Percentiles rank a stretch among this genome's conserved stretches.
These are phyloP conservation scores for Saccharomycopsis selenospora DNA, from an alignment of 805 yeast genomes.

Conservation along the genomic window DNA sequence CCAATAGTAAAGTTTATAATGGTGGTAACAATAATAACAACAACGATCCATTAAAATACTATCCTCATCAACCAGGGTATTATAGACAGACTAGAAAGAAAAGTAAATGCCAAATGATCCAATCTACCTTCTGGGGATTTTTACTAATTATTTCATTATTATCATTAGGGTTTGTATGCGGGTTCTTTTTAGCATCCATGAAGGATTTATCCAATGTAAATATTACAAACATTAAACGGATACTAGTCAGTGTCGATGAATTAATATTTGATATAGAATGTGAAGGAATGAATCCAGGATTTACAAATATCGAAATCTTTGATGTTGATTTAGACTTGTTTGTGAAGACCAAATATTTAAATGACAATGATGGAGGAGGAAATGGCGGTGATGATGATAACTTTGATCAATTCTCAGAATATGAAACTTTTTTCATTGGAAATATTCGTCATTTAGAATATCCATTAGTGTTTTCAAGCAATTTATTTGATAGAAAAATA, in stretches of 20 bases:
- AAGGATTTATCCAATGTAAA: constrained; percentile 69
- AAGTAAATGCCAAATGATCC: constrained; percentile 19
- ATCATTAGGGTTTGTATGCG: constrained; percentile 69
- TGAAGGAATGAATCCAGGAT: constrained; percentile 83
- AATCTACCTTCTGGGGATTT: constrained; percentile 28
- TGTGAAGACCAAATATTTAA: constrained; percentile 46
- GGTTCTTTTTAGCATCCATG: constrained; percentile 78
- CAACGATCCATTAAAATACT: background rate
- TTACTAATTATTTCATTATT: constrained; percentile 43
- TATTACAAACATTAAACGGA: constrained; percentile 55
- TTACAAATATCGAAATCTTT: constrained; percentile 55
- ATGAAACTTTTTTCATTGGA: constrained; percentile 73
- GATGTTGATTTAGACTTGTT: constrained; percentile 77
- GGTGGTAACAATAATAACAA: constrained; percentile 13
- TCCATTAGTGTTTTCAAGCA: constrained; percentile 69
- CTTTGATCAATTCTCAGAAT: constrained; percentile 15
- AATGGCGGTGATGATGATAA: constrained; percentile 20
- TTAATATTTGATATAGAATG: constrained; percentile 70
- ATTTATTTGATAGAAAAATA: constrained; percentile 55
- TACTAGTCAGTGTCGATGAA: constrained; percentile 78
- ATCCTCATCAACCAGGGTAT: constrained; percentile 1
- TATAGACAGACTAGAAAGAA: constrained; percentile 3
- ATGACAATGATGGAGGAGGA: constrained; percentile 16
- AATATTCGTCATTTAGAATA: constrained; percentile 58
- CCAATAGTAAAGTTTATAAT: constrained; percentile 3